phyloP scores from a whole-genome alignment of 495 filamentous ascomycete species.

The Aspergillus coremiiformis region DNA sequence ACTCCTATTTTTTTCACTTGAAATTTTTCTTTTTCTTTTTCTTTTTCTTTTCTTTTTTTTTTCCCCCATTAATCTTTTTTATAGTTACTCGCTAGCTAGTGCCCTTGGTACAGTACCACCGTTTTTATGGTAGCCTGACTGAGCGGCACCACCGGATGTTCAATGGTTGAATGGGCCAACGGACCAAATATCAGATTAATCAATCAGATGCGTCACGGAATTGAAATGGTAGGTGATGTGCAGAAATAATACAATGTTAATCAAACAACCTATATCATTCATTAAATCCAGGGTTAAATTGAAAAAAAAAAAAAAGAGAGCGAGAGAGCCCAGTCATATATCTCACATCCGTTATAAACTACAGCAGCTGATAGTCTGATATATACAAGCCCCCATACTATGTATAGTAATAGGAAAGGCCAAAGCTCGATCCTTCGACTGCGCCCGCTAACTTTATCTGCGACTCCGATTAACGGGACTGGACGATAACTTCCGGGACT shows the following conservation, averaged over 20 bases:
- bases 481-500: slow-evolving; percentile 14
- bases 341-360: not conserved
- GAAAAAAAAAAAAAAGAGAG: not conserved
- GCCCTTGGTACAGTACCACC: too few species aligned
- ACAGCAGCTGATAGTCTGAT: not conserved
- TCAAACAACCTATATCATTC: too few species aligned
- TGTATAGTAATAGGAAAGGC: slow-evolving; percentile 1
- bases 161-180: not conserved
- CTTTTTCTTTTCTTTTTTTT: too few species aligned
- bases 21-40: not conserved
- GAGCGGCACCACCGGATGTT: not conserved
- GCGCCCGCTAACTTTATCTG: slow-evolving; percentile 17
- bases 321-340: not conserved
- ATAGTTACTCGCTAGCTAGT: too few species aligned
- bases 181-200: not conserved
- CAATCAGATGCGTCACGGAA: not conserved
- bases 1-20: not conserved
- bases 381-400: not conserved
- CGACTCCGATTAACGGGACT: slow-evolving; percentile 8
- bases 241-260: too few species aligned
- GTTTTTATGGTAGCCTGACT: slow-evolving; percentile 1
- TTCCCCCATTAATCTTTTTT: too few species aligned
- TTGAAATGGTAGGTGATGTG: too few species aligned
- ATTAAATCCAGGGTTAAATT: too few species aligned
- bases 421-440: slow-evolving; percentile 15